Evolutionary conservation across 2,329 filamentous ascomycete genomes (phyloP), one percentile per base, ranked within the genome.

Genomic region (Aspergillus fumigatiaffinis): DNA sequence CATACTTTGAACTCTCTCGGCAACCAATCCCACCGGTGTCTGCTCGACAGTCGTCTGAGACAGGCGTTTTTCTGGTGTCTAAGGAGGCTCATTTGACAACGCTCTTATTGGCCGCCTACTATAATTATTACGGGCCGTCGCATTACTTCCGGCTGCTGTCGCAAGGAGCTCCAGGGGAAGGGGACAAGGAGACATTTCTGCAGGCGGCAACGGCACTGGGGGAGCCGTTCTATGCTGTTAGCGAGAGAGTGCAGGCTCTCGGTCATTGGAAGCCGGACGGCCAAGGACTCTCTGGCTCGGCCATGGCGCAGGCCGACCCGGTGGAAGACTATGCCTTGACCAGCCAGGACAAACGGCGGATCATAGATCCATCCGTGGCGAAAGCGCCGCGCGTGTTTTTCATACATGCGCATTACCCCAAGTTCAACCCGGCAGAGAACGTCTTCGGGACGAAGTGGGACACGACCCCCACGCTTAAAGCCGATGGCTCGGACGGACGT

Each of bases 1-100:
- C 73, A n/a, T 79, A 75, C 60, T 77, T 71, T 57, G 66, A 71
- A 38, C 75, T 79, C 32, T 75, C 75, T 4, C 71, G 71, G 17
- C 68, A 71, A 44, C 60, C 67, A 14, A 65, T 67, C 4, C 72
- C 73, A 0, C 62, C 68, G 3, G 67, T 76, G 63, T 66, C 68
- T 23, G 65, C 63, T 8, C 68, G 72, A 21, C 71, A 73, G 48
- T 73, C 72, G 3, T 71, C 73, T 4, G 73, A 75, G 59, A 69
- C 73, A 0, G 73, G 73, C 2, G 65, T 65, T 3, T 70, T 76
- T 52, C 56, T 76, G 28, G 68, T 75, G 1, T 74, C 71, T 0
- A 76, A 75, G 51, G 69, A 70, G 54, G 71, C 63, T 0, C 73
- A 76, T 56, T 62, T 69, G 7, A 48, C 66, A n/a, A 67, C 72